These are phyloP conservation scores for Ammopiptanthus mongolicus DNA, from an alignment of 306 rosid species.

Conservation along the genomic window DNA sequence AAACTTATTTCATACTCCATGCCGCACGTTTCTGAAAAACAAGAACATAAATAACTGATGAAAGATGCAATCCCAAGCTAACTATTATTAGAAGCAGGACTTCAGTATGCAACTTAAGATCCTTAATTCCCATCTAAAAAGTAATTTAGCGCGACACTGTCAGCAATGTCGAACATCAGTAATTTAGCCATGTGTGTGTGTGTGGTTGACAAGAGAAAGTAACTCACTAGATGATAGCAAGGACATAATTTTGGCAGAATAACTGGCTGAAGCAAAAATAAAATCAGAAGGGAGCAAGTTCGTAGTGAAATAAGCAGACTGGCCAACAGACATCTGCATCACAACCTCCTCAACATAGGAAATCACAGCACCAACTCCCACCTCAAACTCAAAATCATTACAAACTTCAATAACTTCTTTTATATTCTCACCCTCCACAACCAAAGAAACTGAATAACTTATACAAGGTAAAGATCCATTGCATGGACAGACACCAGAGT, in stretches of 20 bases:
- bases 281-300: slow-evolving; percentile 53
- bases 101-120: background rate
- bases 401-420: slow-evolving; percentile 62
- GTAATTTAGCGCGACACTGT: background rate
- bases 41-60: background rate
- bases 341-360: slow-evolving; percentile 64
- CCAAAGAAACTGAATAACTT: slow-evolving; percentile 57
- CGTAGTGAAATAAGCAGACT: slow-evolving; percentile 54
- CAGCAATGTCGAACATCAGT: background rate
- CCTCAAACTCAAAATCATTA: slow-evolving; percentile 86
- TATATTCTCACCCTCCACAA: slow-evolving; percentile 35
- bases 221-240: slow-evolving; percentile 75
- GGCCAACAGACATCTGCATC: slow-evolving; percentile 73
- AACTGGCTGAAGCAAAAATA: slow-evolving; percentile 64
- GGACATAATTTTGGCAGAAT: slow-evolving; percentile 44
- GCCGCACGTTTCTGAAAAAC: slow-evolving; percentile 47
- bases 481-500: slow-evolving; percentile 71
- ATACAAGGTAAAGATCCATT: slow-evolving; percentile 69
- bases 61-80: background rate
- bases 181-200: background rate
- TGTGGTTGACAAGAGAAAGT: slow-evolving; percentile 27
- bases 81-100: background rate
- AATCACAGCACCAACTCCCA: slow-evolving; percentile 65
- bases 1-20: slow-evolving; percentile 60
- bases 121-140: background rate